Base-by-base conservation (phyloP, 208 protist genomes). In the Acanthamoeba lenticulata region DNA sequence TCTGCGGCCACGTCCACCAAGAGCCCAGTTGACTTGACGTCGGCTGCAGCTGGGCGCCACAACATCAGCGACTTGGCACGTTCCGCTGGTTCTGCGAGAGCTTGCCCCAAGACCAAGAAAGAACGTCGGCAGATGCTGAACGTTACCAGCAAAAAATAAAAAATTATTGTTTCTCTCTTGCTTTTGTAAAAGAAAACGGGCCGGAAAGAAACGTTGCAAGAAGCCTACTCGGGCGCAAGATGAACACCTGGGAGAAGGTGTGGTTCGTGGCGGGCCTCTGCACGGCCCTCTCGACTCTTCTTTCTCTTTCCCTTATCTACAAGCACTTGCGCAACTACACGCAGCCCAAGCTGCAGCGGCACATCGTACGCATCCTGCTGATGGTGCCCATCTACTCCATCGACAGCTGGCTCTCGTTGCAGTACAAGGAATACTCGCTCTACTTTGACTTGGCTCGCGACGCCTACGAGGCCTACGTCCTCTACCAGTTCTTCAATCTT, bases 401-500 rank as follows among this genome's bases (percentile, higher is more conserved):
- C 32, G 47, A 89, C 91, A 90, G 49, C 57, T 89, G 74, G 72
- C 24, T 94, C 85, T 60, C 95, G 86, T 44, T 94, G 57, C 72
- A 88, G 91, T 94, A 93, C 93, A 34, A 88, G 95, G 32, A 79
- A 83, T 24, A 42, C 77, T 86, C 97, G n/a, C 97, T 98, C 95
- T 99, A 99, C 94, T 96, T 99, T 45, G 98, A 98, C 60, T 97
- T 97, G 27, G 94, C 98, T 67, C 97, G 98, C 13, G 98, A 98
- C 92, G 96, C 97, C 24, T 99, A 99, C 96, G 98, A 99, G 94
- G 98, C 98, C 95, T 99, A 99, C 95, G 98, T 97, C 86, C 98
- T 99, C 90, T 99, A 99, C 95, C 97, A 98, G 95, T 99, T 99
- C 95, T 98, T 99, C 94, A 97, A 97, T 89, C 96, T 99, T n/a